Conservation (phyloP, 805 yeast species). For the Torulaspora gathmanii region DNA sequence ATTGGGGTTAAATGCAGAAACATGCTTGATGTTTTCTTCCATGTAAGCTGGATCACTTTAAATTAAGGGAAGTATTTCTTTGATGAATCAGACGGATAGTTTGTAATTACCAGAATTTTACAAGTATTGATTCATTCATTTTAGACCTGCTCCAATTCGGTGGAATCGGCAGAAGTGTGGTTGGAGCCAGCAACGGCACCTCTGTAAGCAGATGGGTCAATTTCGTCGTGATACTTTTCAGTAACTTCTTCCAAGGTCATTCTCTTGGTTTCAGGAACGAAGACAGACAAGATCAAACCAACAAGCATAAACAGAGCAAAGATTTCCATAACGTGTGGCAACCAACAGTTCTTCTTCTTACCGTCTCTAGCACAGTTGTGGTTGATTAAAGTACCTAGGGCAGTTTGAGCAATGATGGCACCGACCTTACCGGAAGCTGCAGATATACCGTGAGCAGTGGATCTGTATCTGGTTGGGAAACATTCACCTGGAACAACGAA, state of each 20-base stretch:
- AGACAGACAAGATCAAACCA: constrained; percentile 61
- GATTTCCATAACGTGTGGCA: constrained; percentile 90
- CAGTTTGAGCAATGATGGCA: constrained; percentile 87
- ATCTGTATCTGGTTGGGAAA: constrained; percentile 93
- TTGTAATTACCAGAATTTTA: constrained; percentile 1
- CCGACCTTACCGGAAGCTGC: constrained; percentile 92
- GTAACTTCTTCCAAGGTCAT: constrained; percentile 79
- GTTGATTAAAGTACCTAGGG: constrained; percentile 76
- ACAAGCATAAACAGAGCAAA: constrained; percentile 87
- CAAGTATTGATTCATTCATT: background rate
- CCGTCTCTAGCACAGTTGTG: constrained; percentile 65
- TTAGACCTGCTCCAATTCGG: constrained; percentile 13
- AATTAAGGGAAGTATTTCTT: no score
- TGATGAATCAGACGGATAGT: background rate
- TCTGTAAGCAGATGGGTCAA: constrained; percentile 45
- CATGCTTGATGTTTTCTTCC: background rate
- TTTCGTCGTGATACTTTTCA: constrained; percentile 79
- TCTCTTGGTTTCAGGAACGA: constrained; percentile 89
- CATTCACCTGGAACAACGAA: constrained; percentile 88
- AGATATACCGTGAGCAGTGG: constrained; percentile 91
- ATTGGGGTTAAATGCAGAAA: background rate
- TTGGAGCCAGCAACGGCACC: constrained; percentile 14
- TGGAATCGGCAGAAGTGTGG: constrained; percentile 14
- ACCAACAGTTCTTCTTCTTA: constrained; percentile 58
- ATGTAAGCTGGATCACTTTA: no score